Base-by-base conservation (phyloP, 2,329 filamentous ascomycete species). In the Exophiala oligosperma region DNA sequence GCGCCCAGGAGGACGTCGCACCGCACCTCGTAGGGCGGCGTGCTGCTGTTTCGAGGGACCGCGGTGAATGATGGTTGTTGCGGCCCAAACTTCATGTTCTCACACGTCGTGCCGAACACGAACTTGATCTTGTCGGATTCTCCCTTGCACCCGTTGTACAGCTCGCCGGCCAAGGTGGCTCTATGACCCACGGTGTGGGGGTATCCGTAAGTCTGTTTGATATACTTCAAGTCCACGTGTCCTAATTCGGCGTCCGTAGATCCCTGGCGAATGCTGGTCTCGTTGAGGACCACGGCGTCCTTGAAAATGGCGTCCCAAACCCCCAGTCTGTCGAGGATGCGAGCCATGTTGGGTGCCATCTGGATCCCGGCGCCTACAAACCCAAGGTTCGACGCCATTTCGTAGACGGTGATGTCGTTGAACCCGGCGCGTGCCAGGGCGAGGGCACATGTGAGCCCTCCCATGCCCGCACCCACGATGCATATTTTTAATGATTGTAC, bases 301-400 rank as follows among this genome's bases (percentile, higher is more conserved):
- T 78, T 81, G 62, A 84, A 84, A 61, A 94, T 90, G 14, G 81
- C 78, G 17, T 81, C 74, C 89, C 90, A 93, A 58, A 88, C 88
- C 8, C 87, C 90, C 40, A 92, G 76, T 12, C 81, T 77, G 68
- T 91, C 86, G 11, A 94, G 79, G 7, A 94, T 88, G 1, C 89
- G 83, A 2, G 87, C 86, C 81, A 93, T 89, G 65, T 94, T 95
- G 0, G 90, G 90, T 0, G 90, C 89, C 57, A 93, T 79, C 71
- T 95, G 91, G 64, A 94, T 93, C 4, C 91, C 91, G 1, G 91
- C 91, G 24, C 91, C 91, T 1, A 93, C 89, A 67, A 93, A 93
- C 4, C 90, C 90, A 3, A 93, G 80, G 64, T 85, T 83, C 3
- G 86, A 83, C 0, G 89, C 89, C 37, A 81, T 83, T 71, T 93